phyloP scores from a whole-genome alignment of 2,329 filamentous ascomycete genomes.

The Orbilia oligospora region DNA sequence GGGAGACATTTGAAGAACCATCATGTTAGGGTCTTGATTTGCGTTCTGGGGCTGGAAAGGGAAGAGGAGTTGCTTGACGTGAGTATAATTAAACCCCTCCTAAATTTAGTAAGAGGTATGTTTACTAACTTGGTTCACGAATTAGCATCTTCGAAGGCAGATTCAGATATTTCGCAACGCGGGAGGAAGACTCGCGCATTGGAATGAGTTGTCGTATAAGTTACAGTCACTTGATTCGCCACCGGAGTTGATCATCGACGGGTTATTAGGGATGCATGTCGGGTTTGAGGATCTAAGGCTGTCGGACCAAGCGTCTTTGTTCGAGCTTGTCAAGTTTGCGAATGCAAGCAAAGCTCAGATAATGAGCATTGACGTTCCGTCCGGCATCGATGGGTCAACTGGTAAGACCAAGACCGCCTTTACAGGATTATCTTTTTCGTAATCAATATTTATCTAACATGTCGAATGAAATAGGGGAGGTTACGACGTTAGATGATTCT shows the following conservation, averaged over 20 bases:
- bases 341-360: slow-evolving; percentile 88
- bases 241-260: slow-evolving; percentile 88
- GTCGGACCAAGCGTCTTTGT: slow-evolving; percentile 84
- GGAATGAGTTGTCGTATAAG: slow-evolving; percentile 73
- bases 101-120: no score
- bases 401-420: slow-evolving; percentile 68
- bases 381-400: slow-evolving; percentile 84
- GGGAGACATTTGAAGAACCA: slow-evolving; percentile 89
- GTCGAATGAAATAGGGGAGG: slow-evolving; percentile 68
- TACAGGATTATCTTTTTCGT: background rate
- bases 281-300: slow-evolving; percentile 89
- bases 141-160: slow-evolving; percentile 79
- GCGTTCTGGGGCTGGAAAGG: slow-evolving; percentile 86
- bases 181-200: slow-evolving; percentile 79
- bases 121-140: slow-evolving; percentile 1
- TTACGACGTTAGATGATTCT: slow-evolving; percentile 75
- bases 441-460: slow-evolving; percentile 55
- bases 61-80: slow-evolving; percentile 82
- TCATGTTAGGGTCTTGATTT: slow-evolving; percentile 83
- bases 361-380: slow-evolving; percentile 90
- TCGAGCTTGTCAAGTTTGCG: slow-evolving; percentile 93
- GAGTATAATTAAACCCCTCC: background rate
- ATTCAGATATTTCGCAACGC: slow-evolving; percentile 86
- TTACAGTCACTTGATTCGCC: slow-evolving; percentile 74
- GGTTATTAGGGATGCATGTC: slow-evolving; percentile 85